phyloP scores from a whole-genome alignment of 2,329 filamentous ascomycete genomes.

The Teratosphaeria epicoccoides region DNA sequence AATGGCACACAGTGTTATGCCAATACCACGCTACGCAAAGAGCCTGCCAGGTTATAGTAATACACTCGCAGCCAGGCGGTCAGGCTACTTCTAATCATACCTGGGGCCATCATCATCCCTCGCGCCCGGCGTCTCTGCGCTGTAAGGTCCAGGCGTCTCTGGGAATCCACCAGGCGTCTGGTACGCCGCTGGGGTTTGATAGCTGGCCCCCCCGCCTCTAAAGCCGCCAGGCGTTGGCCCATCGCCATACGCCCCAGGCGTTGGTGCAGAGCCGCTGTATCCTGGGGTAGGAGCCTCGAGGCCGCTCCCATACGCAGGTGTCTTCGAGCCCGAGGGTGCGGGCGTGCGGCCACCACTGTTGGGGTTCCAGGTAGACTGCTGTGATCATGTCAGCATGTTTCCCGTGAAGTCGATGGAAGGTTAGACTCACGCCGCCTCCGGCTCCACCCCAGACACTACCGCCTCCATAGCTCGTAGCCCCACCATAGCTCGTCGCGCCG shows the following conservation, averaged over 20 bases:
- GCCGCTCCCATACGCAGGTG: conserved; percentile 52
- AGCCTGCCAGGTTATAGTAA: background rate
- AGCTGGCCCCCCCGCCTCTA: conserved; percentile 28
- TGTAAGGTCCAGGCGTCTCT: conserved; percentile 37
- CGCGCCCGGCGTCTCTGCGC: conserved; percentile 50
- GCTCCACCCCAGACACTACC: conserved; percentile 16
- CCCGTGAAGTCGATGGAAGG: background rate
- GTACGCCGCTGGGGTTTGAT: conserved; percentile 25
- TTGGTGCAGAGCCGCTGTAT: conserved; percentile 31
- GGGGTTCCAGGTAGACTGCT: conserved; percentile 29
- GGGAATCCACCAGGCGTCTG: conserved; percentile 38
- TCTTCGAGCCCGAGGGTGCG: conserved; percentile 60
- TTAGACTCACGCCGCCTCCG: conserved; percentile 9
- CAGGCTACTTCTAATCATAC: conserved; percentile 27
- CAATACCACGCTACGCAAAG: background rate
- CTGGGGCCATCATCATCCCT: conserved; percentile 30
- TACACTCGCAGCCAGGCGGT: background rate
- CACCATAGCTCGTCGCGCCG: conserved; percentile 30
- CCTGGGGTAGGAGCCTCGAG: conserved; percentile 55
- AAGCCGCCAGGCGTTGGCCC: conserved; percentile 27
- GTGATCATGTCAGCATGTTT: background rate
- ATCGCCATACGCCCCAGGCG: conserved; percentile 28
- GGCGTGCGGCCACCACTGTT: conserved; percentile 37
- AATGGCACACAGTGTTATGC: no score
- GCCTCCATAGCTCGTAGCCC: conserved; percentile 22